Evolutionary conservation across 176 grass and related monocot genomes (phyloP).

Genomic region (Musa itinerans): DNA sequence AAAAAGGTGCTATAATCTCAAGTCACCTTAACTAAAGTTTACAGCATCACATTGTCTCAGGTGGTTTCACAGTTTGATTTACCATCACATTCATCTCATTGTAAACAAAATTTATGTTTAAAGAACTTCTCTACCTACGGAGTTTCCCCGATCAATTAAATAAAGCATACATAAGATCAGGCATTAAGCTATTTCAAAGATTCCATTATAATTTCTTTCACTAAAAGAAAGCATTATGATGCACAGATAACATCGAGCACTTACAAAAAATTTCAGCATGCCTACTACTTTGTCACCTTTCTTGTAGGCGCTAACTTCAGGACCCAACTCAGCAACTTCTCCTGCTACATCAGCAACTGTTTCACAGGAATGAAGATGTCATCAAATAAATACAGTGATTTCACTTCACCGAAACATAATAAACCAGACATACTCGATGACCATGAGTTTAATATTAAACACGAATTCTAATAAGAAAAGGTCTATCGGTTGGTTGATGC

Average conservation of each 20-base stretch:
- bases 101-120: no score
- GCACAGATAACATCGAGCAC: conserved; percentile 2
- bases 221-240: neutral
- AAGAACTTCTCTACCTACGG: no score
- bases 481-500: no score
- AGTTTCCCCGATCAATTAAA: no score
- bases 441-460: neutral
- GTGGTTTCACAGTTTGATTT: no score
- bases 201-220: neutral
- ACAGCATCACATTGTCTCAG: no score
- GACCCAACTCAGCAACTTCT: conserved; percentile 58
- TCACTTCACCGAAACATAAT: neutral
- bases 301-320: conserved; percentile 50
- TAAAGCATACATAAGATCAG: neutral
- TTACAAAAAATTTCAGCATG: conserved; percentile 38
- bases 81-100: no score
- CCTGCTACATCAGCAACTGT: conserved; percentile 62
- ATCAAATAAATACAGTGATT: neutral
- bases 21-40: no score
- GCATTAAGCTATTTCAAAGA: neutral
- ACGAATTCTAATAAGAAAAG: neutral
- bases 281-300: conserved; percentile 68
- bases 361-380: neutral
- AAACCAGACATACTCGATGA: neutral
- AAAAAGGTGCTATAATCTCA: no score